phyloP scores from a whole-genome alignment of 805 yeast species.

The Candida methanosorbosa region DNA sequence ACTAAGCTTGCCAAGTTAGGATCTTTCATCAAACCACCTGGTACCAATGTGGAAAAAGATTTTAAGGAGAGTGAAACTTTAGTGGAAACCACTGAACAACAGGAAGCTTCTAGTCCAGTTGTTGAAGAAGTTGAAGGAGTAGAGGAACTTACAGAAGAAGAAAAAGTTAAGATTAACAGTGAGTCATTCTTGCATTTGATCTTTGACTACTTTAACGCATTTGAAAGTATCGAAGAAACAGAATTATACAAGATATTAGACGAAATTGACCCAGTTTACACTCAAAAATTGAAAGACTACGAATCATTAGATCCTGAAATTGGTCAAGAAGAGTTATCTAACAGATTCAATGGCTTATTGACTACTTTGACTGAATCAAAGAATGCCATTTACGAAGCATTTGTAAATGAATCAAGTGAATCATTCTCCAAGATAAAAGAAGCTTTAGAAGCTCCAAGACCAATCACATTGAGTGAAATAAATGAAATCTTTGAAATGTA shows the following conservation, averaged over 20 bases:
- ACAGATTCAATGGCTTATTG: not conserved
- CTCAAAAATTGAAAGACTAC: constrained; percentile 10
- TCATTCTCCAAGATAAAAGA: not conserved
- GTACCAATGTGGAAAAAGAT: too few species aligned
- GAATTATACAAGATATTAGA: constrained; percentile 13
- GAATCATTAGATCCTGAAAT: constrained; percentile 11
- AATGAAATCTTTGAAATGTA: constrained; percentile 16
- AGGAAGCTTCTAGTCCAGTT: not conserved
- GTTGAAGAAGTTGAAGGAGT: constrained; percentile 3
- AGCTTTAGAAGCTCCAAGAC: constrained; percentile 13
- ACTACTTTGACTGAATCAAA: too few species aligned
- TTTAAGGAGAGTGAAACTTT: not conserved
- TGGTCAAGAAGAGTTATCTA: not conserved
- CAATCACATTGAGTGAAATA: constrained; percentile 17
- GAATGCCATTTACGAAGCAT: not conserved
- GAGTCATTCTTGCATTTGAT: constrained; percentile 10
- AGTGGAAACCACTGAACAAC: not conserved
- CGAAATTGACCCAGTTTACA: constrained; percentile 17
- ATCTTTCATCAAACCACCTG: not conserved
- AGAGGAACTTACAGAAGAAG: not conserved
- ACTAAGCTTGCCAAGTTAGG: not conserved
- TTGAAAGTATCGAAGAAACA: constrained; percentile 12
- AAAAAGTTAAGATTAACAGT: not conserved
- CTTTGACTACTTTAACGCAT: constrained; percentile 15
- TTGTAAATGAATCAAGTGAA: not conserved